A percentile compares a stretch with the other conserved stretches of the same genome.
Evolutionary conservation across 331 rosid genomes (phyloP).

Genomic region (Phaseolus coccineus): DNA sequence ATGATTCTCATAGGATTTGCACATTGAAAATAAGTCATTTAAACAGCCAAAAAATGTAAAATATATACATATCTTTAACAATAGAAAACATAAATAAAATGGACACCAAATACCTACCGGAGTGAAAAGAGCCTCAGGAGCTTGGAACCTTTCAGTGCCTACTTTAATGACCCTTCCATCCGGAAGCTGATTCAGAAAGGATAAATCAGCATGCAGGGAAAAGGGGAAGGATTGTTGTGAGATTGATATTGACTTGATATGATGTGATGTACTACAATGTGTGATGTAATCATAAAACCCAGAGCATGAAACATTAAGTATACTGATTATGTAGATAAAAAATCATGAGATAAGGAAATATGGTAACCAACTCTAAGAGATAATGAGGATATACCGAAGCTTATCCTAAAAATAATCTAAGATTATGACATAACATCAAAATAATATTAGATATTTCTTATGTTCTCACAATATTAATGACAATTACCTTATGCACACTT

Average conservation of each 20-base stretch:
- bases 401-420: not conserved
- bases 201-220: constrained; percentile 30
- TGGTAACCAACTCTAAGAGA: not conserved
- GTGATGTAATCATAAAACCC: not conserved
- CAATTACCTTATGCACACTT: constrained; percentile 21
- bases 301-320: not conserved
- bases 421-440: not conserved
- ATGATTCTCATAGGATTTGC: constrained; percentile 26
- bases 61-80: constrained; percentile 12
- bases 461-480: not conserved
- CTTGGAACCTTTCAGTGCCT: constrained; percentile 99
- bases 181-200: constrained; percentile 76
- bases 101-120: constrained; percentile 69
- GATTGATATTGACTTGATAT: not conserved
- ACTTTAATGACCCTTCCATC: constrained; percentile 99
- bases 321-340: not conserved
- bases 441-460: not conserved
- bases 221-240: not conserved
- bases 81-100: constrained; percentile 35
- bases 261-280: not conserved
- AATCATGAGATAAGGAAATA: constrained; percentile 7
- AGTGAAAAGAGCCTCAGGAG: constrained; percentile 99
- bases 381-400: not conserved
- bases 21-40: not conserved
- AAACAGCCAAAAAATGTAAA: not conserved